A percentile compares a stretch with the other conserved stretches of the same genome.
These are phyloP conservation scores for Ophiostoma australiae DNA, from an alignment of 2,329 filamentous ascomycete species.

Conservation along the genomic window DNA sequence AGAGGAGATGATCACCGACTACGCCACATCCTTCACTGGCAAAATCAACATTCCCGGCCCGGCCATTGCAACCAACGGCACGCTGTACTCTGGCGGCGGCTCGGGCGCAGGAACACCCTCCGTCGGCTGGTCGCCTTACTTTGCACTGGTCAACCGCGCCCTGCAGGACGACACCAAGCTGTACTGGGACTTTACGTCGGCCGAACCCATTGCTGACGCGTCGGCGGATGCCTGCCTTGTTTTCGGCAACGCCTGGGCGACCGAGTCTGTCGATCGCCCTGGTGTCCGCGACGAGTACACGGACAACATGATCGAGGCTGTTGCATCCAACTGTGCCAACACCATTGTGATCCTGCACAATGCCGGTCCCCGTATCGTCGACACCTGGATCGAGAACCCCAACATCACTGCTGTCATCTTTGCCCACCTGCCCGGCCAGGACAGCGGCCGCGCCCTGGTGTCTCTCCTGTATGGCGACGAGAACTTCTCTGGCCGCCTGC, in stretches of 20 bases:
- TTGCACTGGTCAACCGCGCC: conserved; percentile 49
- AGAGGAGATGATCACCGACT: conserved; percentile 12
- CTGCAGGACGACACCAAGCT: conserved; percentile 53
- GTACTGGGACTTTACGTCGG: conserved; percentile 53
- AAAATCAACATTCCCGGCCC: conserved; percentile 5
- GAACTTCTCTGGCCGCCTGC: conserved; percentile 54
- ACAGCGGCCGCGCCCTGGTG: conserved; percentile 52
- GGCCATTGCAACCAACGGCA: conserved; percentile 40
- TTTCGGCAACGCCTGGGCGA: conserved; percentile 61
- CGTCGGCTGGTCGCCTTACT: conserved; percentile 47
- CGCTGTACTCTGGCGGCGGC: conserved; percentile 40
- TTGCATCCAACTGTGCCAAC: conserved; percentile 55
- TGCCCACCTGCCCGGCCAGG: conserved; percentile 60
- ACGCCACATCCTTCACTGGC: not conserved
- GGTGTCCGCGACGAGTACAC: conserved; percentile 62
- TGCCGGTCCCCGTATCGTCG: conserved; percentile 54
- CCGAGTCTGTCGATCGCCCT: conserved; percentile 63
- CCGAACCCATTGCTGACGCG: conserved; percentile 45
- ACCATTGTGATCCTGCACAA: conserved; percentile 63
- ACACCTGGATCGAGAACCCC: conserved; percentile 55
- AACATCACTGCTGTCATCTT: conserved; percentile 61
- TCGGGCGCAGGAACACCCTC: conserved; percentile 36
- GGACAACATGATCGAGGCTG: conserved; percentile 51
- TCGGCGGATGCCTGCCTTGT: conserved; percentile 60
- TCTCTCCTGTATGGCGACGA: conserved; percentile 53